phyloP scores from a whole-genome alignment of 345 rosid species.

The Alliaria petiolata region DNA sequence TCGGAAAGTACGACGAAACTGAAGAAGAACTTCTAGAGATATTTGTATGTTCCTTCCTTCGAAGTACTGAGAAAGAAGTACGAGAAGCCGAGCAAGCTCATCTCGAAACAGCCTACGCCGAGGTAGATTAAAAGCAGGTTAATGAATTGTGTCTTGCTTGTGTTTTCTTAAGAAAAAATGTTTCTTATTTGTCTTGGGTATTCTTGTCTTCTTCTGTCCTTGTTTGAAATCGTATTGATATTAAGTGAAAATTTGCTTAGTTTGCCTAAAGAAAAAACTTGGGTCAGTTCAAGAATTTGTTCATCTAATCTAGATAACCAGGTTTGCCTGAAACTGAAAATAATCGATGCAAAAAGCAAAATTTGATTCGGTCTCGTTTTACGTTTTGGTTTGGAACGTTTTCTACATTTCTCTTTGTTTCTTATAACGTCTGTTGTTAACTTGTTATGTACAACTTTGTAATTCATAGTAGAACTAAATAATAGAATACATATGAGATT shows the following conservation, averaged over 20 bases:
- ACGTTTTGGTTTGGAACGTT: neutral
- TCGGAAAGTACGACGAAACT: no score
- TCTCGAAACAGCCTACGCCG: constrained; percentile 40
- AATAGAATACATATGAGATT: neutral
- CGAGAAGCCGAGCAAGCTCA: constrained; percentile 79
- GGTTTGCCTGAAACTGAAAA: no score
- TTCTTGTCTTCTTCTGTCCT: neutral
- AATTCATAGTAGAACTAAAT: no score
- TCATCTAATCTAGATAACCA: no score
- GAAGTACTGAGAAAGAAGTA: constrained; percentile 91
- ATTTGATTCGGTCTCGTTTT: no score
- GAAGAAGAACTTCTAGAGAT: no score
- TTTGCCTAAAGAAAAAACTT: no score
- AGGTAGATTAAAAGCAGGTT: neutral
- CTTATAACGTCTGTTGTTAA: neutral
- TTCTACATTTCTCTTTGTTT: no score
- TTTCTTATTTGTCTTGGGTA: neutral
- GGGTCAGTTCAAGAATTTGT: no score
- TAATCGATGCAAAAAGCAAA: no score
- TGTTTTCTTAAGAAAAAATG: neutral
- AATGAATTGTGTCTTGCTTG: neutral
- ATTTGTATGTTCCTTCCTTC: no score
- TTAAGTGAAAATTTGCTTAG: neutral
- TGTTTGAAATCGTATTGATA: neutral
- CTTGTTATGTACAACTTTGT: neutral